phyloP scores from a whole-genome alignment of 139 green algal species.

The Mesotaenium endlicherianum region DNA sequence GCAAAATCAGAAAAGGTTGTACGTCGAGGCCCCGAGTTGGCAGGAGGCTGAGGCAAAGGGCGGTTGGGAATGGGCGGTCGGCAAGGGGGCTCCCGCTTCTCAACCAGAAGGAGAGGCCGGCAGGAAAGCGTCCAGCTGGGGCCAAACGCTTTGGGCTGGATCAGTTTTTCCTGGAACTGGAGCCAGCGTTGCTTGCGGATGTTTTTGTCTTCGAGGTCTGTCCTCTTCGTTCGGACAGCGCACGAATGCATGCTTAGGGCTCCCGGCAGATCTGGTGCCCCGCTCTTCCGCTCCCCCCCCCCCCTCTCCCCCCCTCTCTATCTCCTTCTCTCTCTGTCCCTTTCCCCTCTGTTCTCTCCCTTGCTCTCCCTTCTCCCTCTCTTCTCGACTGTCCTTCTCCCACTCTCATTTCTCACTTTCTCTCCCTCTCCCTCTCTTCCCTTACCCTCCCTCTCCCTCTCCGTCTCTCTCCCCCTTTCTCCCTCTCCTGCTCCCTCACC shows the following conservation, averaged over 20 bases:
- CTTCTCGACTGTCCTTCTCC: background rate
- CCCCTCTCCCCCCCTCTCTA: slow-evolving; percentile 4
- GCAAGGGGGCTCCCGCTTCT: too few species aligned
- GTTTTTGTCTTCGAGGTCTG: too few species aligned
- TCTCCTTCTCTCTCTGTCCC: background rate
- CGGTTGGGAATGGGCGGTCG: too few species aligned
- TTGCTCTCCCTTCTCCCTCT: background rate
- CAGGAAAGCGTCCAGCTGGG: too few species aligned
- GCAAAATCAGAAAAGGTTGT: too few species aligned
- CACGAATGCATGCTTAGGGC: background rate
- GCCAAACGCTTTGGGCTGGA: too few species aligned
- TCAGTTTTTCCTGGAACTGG: too few species aligned
- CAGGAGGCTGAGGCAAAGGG: too few species aligned
- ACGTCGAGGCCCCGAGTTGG: too few species aligned
- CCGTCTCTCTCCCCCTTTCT: background rate
- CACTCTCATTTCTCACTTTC: background rate
- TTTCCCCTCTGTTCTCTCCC: background rate
- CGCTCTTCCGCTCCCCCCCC: background rate
- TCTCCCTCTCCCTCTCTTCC: background rate
- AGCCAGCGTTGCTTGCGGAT: too few species aligned
- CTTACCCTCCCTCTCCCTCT: background rate
- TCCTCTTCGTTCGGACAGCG: background rate
- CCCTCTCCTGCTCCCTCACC: background rate
- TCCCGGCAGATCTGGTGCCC: background rate
- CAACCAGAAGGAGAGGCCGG: too few species aligned